Conservation (phyloP, 2,329 filamentous ascomycete species). For the Ophiocordyceps australis region DNA sequence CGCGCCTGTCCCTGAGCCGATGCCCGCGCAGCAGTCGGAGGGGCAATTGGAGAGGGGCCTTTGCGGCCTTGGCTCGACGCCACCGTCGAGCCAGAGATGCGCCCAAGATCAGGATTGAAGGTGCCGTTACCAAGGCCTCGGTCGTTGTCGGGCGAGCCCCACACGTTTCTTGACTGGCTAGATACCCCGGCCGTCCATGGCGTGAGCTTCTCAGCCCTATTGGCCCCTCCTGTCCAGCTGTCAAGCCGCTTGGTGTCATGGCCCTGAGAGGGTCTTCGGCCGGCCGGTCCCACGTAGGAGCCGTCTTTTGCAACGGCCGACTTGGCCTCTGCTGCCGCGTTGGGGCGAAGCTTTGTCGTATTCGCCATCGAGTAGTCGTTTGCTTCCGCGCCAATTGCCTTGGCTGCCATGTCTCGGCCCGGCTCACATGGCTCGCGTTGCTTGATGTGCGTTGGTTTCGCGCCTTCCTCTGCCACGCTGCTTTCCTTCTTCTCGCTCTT, state of each 20-base stretch:
- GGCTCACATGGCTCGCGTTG: conserved; percentile 9
- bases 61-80: conserved; percentile 14
- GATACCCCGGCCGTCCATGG: conserved; percentile 29
- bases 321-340: too few relatives aligned
- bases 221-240: conserved; percentile 20
- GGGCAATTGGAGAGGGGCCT: conserved; percentile 27
- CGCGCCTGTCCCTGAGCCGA: conserved; percentile 8
- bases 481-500: conserved; percentile 35
- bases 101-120: conserved; percentile 44
- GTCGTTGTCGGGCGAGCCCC: conserved; percentile 56
- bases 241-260: conserved; percentile 14
- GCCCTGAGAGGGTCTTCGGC: conserved; percentile 13
- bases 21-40: conserved; percentile 11
- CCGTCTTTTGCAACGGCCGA: conserved; percentile 4
- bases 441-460: conserved; percentile 14
- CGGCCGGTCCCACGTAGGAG: conserved; percentile 4
- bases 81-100: conserved; percentile 19
- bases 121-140: conserved; percentile 62
- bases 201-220: conserved; percentile 23
- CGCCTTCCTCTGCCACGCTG: conserved; percentile 20
- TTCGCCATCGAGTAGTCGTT: too few relatives aligned
- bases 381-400: too few relatives aligned
- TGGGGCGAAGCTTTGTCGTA: too few relatives aligned
- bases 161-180: conserved; percentile 41
- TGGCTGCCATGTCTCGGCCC: too few relatives aligned